Base-by-base conservation (phyloP, 1,284 basidiomycete species). In the Melampsora abietis-canadensis region DNA sequence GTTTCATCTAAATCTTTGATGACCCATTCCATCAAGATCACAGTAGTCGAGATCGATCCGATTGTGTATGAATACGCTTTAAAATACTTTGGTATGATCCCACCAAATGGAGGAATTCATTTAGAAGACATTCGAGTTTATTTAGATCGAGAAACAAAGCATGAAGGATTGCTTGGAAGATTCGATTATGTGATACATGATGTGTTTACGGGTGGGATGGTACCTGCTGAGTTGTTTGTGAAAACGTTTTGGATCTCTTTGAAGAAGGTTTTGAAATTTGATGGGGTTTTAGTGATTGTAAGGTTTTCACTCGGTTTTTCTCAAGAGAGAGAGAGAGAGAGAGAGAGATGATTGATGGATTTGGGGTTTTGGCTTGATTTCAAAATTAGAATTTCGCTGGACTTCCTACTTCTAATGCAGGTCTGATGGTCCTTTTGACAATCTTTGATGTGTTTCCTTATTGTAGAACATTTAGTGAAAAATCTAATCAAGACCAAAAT, bases 111-210 rank as follows among this genome's bases (percentile, higher is more conserved):
- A 3, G 86, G 85, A 30, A 85, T 91, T 2, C 88, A 88, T 78
- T 81, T 95, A 40, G 84, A 89, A 79, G 92, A 95, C 79, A 93
- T 91, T 1, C 85, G 89, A 19, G 76, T 78, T 4, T 92, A 89
- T 86, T 85, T 90, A 7, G 79, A 4, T 19, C 17, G 60, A 37
- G 54, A 51, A 17, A 17, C 12, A 14, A 27, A 54, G 21, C 8
- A n/a, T 17, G 63, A 44, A 19, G 40, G 46, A 21, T 40, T 27
- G 27, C 27, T 27, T 27, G 27, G 27, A 27, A 81, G 80, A 30
- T 95, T 87, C 81, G 90, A 91, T 80, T 87, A 90, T 78, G 86
- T 93, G 21, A 84, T 95, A 0, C 94, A 97, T 79, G 94, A 95
- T 80, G 91, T 90, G 78, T 96, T 95, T 82, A 92, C 92, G 12